Percentiles rank a stretch among this genome's conserved stretches.
Conservation (phyloP, 441 rosid species). For the Pelargonium myrrhifolium region DNA sequence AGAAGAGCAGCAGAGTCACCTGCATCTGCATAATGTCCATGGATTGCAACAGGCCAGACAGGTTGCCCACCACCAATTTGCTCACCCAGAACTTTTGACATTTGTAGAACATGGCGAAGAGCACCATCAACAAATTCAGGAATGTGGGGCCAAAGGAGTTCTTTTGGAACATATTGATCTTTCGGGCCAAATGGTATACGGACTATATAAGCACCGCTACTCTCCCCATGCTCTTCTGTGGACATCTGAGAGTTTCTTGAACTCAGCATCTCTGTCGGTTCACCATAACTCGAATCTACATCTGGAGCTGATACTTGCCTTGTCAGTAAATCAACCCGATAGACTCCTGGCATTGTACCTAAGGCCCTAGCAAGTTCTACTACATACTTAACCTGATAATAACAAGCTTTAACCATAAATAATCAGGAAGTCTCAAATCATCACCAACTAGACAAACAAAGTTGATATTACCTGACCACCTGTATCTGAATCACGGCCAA, state of each 20-base stretch:
- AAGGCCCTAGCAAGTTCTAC: conserved; percentile 94
- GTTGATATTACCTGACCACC: conserved; percentile 79
- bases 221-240: conserved; percentile 69
- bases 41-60: conserved; percentile 82
- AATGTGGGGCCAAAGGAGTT: conserved; percentile 74
- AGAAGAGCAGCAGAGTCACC: conserved; percentile 75
- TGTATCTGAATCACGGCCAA: conserved; percentile 97
- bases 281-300: conserved; percentile 80
- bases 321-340: conserved; percentile 84
- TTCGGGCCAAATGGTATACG: conserved; percentile 82
- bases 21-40: conserved; percentile 91
- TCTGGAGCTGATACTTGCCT: conserved; percentile 82
- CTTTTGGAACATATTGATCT: conserved; percentile 67
- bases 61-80: conserved; percentile 70
- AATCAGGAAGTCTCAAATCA: not conserved
- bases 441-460: not conserved
- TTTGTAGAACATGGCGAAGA: conserved; percentile 56
- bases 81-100: conserved; percentile 79
- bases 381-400: conserved; percentile 69
- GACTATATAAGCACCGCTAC: conserved; percentile 75
- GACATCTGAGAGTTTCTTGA: conserved; percentile 49
- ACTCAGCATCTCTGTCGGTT: conserved; percentile 78
- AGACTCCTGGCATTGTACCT: conserved; percentile 87
- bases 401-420: conserved; percentile 11
- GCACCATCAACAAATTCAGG: conserved; percentile 89